Percentiles rank a stretch among this genome's conserved stretches.
Evolutionary conservation across 164 flowering plant genomes (phyloP).

Genomic region (Chloranthus sessilifolius): DNA sequence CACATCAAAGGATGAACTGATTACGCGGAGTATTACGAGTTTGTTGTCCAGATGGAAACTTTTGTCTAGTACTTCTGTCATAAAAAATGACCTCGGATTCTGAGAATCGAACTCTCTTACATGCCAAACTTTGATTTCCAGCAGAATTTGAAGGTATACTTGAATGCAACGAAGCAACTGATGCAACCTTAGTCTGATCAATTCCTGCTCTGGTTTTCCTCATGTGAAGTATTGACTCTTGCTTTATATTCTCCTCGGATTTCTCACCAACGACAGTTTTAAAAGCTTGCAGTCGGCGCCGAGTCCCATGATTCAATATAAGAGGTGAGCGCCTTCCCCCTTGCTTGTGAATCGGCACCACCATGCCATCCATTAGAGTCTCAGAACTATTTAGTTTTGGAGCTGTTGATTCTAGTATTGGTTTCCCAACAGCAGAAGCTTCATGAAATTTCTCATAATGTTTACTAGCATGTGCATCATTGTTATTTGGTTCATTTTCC

Average conservation of each 20-base stretch:
- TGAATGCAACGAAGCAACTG: constrained; percentile 4
- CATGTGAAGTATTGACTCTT: constrained; percentile 5
- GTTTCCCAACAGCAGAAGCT: too few relatives aligned
- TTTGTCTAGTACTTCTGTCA: constrained; percentile 17
- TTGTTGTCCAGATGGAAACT: constrained; percentile 16
- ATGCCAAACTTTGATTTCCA: constrained; percentile 17
- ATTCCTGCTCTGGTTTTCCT: neutral
- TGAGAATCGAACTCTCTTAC: constrained; percentile 59
- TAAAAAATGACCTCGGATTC: constrained; percentile 29
- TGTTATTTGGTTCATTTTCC: too few relatives aligned
- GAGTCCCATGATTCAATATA: constrained; percentile 19
- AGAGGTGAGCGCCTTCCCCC: constrained; percentile 25
- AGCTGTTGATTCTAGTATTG: neutral
- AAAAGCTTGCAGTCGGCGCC: constrained; percentile 27
- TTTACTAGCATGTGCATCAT: too few relatives aligned
- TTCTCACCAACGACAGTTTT: constrained; percentile 15
- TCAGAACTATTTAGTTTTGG: constrained; percentile 11
- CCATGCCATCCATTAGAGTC: constrained; percentile 22
- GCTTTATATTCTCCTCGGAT: constrained; percentile 14
- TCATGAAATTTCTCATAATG: too few relatives aligned
- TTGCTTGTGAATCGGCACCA: constrained; percentile 13
- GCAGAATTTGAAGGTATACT: constrained; percentile 11
- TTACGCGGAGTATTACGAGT: constrained; percentile 23
- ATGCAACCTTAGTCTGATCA: constrained; percentile 8
- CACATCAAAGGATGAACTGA: neutral